Base-by-base conservation (phyloP, 2,329 filamentous ascomycete genomes). In the Penicillium sp. region DNA sequence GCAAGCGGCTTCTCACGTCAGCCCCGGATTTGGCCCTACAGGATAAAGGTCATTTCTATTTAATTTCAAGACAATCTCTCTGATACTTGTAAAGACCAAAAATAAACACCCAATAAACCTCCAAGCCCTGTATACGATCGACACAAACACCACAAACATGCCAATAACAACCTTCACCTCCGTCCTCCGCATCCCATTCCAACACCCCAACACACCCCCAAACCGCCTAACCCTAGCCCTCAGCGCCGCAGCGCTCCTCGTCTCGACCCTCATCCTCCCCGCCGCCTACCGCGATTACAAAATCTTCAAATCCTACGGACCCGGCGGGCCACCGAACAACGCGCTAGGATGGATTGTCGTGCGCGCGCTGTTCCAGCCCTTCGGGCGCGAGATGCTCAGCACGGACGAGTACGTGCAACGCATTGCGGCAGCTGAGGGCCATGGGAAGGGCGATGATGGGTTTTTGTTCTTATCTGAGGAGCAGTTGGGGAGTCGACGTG, bases 261-360 rank as follows among this genome's bases (percentile, higher is more conserved):
- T 63, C 41, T 49, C 61, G 1, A 50, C 55, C 4, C 25, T 67
- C 44, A 27, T 65, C n/a, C 43, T 69, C 21, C 69, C 69, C 3
- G 58, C 53, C 31, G 58, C 61, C 12, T 71, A 71, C 45, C 68
- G 66, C 51, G 71, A 77, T 59, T 78, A 77, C 59, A 62, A 59
- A n/a, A 62, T 63, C 31, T 78, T 72, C 61, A 59, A 68, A 13
- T 68, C 68, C n/a, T 72, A 77, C 42, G 74, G 75, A 1, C 70
- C 66, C 1, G 74, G 74, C 7, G 75, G 75, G 0, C 53, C 68
- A 2, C 74, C 74, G 2, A 67, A 73, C 55, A 77, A 77, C 58
- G 36, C 68, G 13, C 33, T 72, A 27, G 75, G 75, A 45, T 77
- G 73, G 72, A 44, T 75, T 13, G 39, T 66, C 9, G 64, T 64